These are phyloP conservation scores for Cercospora zeae-maydis DNA, from an alignment of 2,329 filamentous ascomycete species.

Conservation along the genomic window DNA sequence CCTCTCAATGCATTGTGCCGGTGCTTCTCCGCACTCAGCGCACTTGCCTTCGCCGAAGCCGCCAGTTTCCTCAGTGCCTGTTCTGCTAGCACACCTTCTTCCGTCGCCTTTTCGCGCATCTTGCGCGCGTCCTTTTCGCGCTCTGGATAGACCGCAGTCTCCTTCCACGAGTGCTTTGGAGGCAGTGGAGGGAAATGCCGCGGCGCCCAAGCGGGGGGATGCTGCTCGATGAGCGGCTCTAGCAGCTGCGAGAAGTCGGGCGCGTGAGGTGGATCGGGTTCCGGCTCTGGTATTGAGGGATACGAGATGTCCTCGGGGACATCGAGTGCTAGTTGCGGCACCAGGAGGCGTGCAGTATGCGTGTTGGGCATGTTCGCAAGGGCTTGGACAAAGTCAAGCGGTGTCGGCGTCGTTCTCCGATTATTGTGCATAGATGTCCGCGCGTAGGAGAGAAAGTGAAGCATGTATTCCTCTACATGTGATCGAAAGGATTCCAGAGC, in stretches of 20 bases:
- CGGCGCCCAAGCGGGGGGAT: slow-evolving; percentile 53
- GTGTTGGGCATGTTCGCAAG: slow-evolving; percentile 41
- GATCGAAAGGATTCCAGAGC: slow-evolving; percentile 56
- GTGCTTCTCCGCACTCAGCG: slow-evolving; percentile 42
- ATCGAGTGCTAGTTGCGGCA: slow-evolving; percentile 40
- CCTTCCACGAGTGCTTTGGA: slow-evolving; percentile 61
- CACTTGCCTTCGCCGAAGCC: slow-evolving; percentile 49
- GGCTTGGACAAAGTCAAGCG: slow-evolving; percentile 57
- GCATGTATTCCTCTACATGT: slow-evolving; percentile 58
- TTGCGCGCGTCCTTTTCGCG: slow-evolving; percentile 58
- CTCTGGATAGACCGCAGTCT: slow-evolving; percentile 56
- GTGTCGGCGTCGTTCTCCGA: slow-evolving; percentile 54
- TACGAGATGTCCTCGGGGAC: slow-evolving; percentile 35
- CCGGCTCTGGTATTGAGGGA: slow-evolving; percentile 43
- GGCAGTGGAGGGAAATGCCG: slow-evolving; percentile 60
- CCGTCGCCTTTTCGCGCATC: slow-evolving; percentile 56
- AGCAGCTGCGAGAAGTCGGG: slow-evolving; percentile 49
- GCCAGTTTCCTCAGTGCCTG: slow-evolving; percentile 61
- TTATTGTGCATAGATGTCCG: slow-evolving; percentile 56
- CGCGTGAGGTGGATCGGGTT: slow-evolving; percentile 40
- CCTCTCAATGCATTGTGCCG: slow-evolving; percentile 37
- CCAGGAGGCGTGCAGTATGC: slow-evolving; percentile 39
- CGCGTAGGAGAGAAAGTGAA: slow-evolving; percentile 52
- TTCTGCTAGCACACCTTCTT: slow-evolving; percentile 63
- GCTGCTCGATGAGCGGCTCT: slow-evolving; percentile 50